Percentiles rank a stretch among this genome's conserved stretches.
Evolutionary conservation across 2,329 filamentous ascomycete genomes (phyloP).

Genomic region (Madurella fahalii): DNA sequence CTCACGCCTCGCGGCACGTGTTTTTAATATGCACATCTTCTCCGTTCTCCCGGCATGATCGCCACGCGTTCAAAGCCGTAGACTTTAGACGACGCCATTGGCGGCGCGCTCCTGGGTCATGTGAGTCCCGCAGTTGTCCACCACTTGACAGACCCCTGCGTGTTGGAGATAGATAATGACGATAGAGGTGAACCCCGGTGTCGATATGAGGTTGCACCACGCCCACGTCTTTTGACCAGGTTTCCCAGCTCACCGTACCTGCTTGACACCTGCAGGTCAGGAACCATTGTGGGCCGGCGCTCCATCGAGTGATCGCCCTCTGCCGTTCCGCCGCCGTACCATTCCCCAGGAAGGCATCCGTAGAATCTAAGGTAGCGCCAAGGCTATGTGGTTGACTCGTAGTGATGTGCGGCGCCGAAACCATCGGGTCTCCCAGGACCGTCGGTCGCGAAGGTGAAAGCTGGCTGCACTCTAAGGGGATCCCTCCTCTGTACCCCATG

Average conservation of each 20-base stretch:
- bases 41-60: conserved; percentile 22
- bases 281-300: conserved; percentile 8
- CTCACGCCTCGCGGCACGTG: conserved; percentile 19
- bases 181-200: conserved; percentile 13
- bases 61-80: conserved; percentile 13
- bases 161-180: conserved; percentile 25
- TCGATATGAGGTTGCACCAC: conserved; percentile 19
- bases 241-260: conserved; percentile 23
- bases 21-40: conserved; percentile 12
- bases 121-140: conserved; percentile 10
- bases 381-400: not conserved
- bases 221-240: conserved; percentile 21
- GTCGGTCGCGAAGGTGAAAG: conserved; percentile 1
- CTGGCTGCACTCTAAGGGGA: not conserved
- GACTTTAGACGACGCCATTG: conserved; percentile 13
- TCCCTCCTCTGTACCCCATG: conserved; percentile 4
- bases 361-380: not conserved
- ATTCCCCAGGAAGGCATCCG: not conserved
- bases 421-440: not conserved
- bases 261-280: conserved; percentile 24
- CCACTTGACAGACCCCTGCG: conserved; percentile 6
- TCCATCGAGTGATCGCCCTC: conserved; percentile 14
- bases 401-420: not conserved
- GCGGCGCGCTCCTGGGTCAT: conserved; percentile 11
- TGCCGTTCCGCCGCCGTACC: conserved; percentile 12